A percentile compares a stretch with the other conserved stretches of the same genome.
These are phyloP conservation scores for Xylaria acuta DNA, from an alignment of 495 filamentous ascomycete genomes.

Conservation along the genomic window DNA sequence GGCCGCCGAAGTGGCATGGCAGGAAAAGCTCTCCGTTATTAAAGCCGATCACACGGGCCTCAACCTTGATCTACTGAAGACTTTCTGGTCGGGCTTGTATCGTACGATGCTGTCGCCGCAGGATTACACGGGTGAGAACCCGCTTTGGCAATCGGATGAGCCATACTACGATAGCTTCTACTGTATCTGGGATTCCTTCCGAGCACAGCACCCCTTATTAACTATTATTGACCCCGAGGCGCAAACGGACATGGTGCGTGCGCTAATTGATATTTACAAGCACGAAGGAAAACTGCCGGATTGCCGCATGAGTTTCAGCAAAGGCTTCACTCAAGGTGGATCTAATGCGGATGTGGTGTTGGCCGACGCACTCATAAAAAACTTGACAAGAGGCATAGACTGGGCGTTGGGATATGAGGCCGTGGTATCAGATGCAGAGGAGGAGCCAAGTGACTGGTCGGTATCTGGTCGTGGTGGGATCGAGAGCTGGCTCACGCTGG, in stretches of 20 bases:
- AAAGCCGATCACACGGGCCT: constrained; percentile 61
- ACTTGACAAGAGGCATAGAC: constrained; percentile 63
- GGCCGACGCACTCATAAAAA: constrained; percentile 71
- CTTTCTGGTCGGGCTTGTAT: constrained; percentile 74
- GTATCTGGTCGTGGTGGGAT: constrained; percentile 70
- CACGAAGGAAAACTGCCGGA: constrained; percentile 68
- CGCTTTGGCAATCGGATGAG: constrained; percentile 70
- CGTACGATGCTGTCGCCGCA: constrained; percentile 70
- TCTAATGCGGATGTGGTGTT: constrained; percentile 77
- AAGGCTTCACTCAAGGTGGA: constrained; percentile 74
- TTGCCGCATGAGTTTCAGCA: constrained; percentile 66
- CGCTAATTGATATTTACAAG: constrained; percentile 72
- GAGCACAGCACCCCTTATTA: constrained; percentile 70
- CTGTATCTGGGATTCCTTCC: constrained; percentile 78
- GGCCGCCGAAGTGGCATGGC: constrained; percentile 63
- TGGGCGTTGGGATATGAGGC: constrained; percentile 74
- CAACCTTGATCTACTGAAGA: constrained; percentile 60
- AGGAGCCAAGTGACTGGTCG: constrained; percentile 68
- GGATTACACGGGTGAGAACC: constrained; percentile 79
- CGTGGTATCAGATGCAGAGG: constrained; percentile 72
- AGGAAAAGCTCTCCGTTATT: constrained; percentile 63
- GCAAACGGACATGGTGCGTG: constrained; percentile 71
- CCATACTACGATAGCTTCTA: constrained; percentile 81
- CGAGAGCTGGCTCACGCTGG: constrained; percentile 63
- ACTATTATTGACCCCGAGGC: constrained; percentile 69